Percentiles rank a stretch among this genome's conserved stretches.
These are phyloP conservation scores for Hymenoscyphus occultus DNA, from an alignment of 2,329 filamentous ascomycete species.

Conservation along the genomic window DNA sequence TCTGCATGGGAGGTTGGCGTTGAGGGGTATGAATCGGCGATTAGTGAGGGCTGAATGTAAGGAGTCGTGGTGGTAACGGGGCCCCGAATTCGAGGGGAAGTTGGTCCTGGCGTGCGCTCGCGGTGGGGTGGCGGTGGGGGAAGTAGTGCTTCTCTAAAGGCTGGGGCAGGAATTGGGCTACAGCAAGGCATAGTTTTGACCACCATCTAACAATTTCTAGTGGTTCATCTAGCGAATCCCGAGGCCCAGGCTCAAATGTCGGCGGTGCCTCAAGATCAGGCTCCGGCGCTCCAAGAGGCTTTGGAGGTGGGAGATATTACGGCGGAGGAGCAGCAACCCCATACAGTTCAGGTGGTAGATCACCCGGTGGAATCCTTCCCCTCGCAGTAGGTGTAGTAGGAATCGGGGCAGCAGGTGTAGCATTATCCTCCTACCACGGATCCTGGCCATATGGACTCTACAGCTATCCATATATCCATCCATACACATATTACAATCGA, in stretches of 20 bases:
- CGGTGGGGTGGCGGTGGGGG: neutral
- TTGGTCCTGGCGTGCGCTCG: neutral
- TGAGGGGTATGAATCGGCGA: neutral
- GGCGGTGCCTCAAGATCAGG: constrained; percentile 56
- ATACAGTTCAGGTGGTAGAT: constrained; percentile 53
- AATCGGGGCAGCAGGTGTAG: constrained; percentile 34
- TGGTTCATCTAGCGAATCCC: constrained; percentile 14
- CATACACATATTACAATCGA: constrained; percentile 52
- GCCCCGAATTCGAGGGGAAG: neutral
- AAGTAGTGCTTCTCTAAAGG: neutral
- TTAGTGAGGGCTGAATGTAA: constrained; percentile 43
- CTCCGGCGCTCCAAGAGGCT: constrained; percentile 54
- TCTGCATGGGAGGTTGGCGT: neutral
- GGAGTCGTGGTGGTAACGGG: constrained; percentile 26
- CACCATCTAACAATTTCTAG: constrained; percentile 1
- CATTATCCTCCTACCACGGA: constrained; percentile 47
- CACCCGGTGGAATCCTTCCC: constrained; percentile 48
- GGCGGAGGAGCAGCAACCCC: constrained; percentile 61
- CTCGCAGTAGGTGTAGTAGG: constrained; percentile 47
- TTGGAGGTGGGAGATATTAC: constrained; percentile 63
- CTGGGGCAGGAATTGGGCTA: neutral
- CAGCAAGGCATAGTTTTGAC: neutral
- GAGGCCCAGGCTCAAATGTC: constrained; percentile 31
- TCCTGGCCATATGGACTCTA: constrained; percentile 64
- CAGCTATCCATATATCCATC: constrained; percentile 55